Base-by-base conservation (phyloP, 305 asterid genomes). In the Caryopteris hybrid region DNA sequence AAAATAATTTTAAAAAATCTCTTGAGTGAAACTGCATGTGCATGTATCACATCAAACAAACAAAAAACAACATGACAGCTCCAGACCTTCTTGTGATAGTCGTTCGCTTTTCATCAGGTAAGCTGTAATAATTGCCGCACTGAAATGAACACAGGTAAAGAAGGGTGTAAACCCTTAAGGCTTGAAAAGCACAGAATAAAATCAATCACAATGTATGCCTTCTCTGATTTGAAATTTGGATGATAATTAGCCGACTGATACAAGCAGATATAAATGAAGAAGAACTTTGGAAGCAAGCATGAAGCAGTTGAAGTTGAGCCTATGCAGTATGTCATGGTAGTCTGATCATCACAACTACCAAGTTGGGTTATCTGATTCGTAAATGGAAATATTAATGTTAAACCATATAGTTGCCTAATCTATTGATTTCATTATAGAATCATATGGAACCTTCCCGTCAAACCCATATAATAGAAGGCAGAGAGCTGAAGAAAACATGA, bases 81-180 rank as follows among this genome's bases (percentile, higher is more conserved):
- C 73, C 73, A 66, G 78, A 94, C 99, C 99, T 82, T 89, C 98
- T 76, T 61, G 84, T 20, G 98, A 80, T 77, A 94, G 85, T 56
- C 77, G 90, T 79, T 88, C 99, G 77, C 91, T 83, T 83, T 83
- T 91, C 99, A 94, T 94, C 93, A 94, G 80, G 88, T 91, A 89
- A 60, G 99, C 98, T 43, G 89, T 76, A 77, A 89, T 70, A 68
- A 94, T 85, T 79, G 99, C 90, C 39, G 96, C 99, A 83, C 99
- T 94, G 97, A 82, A 88, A 84, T 72, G 77, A 84, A 82, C 82
- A 88, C 77, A 81, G 54, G 84, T 75, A 83, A 85, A 82, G 80
- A 81, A 79, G 80, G 82, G 87, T 74, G 89, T 84, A 79, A 86
- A 76, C 78, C 85, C 84, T 61, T 66, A 73, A 71, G 82, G 76